Conservation (phyloP, 768 basidiomycete genomes). For the Rhizopogon roseolus region DNA sequence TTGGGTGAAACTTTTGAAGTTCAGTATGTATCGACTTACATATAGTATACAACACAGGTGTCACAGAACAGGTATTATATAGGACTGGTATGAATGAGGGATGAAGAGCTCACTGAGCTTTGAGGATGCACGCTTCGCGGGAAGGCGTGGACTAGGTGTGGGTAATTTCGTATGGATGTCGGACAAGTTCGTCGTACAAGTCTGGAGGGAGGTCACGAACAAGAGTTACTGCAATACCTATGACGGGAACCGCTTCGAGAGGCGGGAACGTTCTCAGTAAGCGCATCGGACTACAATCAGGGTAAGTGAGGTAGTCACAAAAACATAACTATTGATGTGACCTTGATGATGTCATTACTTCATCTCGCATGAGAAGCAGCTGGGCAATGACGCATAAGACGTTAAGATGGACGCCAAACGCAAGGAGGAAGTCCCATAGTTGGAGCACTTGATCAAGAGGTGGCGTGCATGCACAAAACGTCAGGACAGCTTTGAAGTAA, state of each 20-base stretch:
- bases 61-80: conserved; percentile 18
- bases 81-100: conserved; percentile 6
- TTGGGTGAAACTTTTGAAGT: background rate
- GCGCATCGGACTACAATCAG: conserved; percentile 75
- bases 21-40: conserved; percentile 6
- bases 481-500: conserved; percentile 68
- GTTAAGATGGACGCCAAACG: conserved; percentile 95
- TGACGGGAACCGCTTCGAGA: conserved; percentile 79
- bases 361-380: conserved; percentile 81
- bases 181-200: conserved; percentile 84
- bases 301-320: background rate
- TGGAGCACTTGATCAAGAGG: conserved; percentile 92
- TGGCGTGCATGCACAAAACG: conserved; percentile 94
- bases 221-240: conserved; percentile 90
- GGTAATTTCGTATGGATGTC: conserved; percentile 71
- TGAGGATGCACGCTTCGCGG: background rate
- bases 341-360: conserved; percentile 87
- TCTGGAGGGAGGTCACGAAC: conserved; percentile 87
- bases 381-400: conserved; percentile 97
- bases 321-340: conserved; percentile 28
- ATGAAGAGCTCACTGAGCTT: conserved; percentile 9
- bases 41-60: conserved; percentile 6
- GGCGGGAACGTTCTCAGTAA: conserved; percentile 92
- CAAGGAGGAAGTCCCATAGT: conserved; percentile 96
- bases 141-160: conserved; percentile 1